phyloP scores from a whole-genome alignment of 106 monocot genomes.

The Platanthera zijinensis region DNA sequence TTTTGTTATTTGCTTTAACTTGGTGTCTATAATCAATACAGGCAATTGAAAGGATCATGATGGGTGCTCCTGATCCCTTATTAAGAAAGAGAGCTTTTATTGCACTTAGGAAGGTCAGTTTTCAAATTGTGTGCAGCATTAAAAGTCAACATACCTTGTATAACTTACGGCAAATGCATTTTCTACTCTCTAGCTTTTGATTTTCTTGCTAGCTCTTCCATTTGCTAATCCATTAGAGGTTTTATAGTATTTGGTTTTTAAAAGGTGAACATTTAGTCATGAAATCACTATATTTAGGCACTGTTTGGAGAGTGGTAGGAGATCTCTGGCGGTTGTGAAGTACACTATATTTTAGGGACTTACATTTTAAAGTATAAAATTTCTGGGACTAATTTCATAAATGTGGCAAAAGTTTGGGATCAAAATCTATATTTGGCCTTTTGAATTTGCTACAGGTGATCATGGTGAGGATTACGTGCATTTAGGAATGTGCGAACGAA shows the following conservation, averaged over 20 bases:
- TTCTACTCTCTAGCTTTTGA: neutral
- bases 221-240: neutral
- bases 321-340: too few species aligned
- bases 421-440: too few species aligned
- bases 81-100: slow-evolving; percentile 70
- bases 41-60: slow-evolving; percentile 61
- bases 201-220: neutral
- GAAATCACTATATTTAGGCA: too few species aligned
- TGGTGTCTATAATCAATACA: slow-evolving; percentile 21
- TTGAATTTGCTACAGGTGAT: too few species aligned
- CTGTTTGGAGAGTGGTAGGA: too few species aligned
- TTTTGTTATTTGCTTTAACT: neutral
- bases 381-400: too few species aligned
- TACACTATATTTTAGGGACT: too few species aligned
- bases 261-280: neutral
- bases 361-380: too few species aligned
- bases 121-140: slow-evolving; percentile 6
- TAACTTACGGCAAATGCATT: neutral
- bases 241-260: neutral
- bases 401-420: too few species aligned
- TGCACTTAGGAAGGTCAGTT: slow-evolving; percentile 51
- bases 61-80: slow-evolving; percentile 50
- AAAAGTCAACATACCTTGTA: neutral
- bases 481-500: too few species aligned
- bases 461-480: too few species aligned